These are phyloP conservation scores for Glutinoglossum americanum DNA, from an alignment of 495 filamentous ascomycete genomes.

Conservation along the genomic window DNA sequence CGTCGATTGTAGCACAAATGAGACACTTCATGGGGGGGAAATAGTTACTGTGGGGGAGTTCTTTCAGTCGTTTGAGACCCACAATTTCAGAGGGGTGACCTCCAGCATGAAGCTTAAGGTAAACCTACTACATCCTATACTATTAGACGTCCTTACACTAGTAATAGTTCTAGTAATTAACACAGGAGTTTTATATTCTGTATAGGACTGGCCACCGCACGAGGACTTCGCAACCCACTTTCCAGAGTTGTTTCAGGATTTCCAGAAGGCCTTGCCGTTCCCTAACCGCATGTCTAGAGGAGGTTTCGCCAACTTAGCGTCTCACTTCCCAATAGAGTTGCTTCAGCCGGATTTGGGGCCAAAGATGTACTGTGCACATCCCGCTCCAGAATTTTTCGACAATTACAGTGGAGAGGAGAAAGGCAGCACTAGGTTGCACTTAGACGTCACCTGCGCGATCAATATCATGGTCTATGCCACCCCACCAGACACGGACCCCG, in stretches of 20 bases:
- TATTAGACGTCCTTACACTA: too few species aligned
- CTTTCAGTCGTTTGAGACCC: conserved; percentile 9
- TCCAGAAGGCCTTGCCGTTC: conserved; percentile 14
- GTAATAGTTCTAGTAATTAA: neutral
- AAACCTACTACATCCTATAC: neutral
- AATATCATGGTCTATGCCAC: conserved; percentile 15
- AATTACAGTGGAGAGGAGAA: neutral
- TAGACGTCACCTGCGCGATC: conserved; percentile 17
- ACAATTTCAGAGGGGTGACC: neutral
- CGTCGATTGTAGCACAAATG: conserved; percentile 8
- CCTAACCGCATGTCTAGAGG: conserved; percentile 12
- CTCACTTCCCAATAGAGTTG: conserved; percentile 9
- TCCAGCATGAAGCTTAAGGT: conserved; percentile 1
- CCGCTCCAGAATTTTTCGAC: neutral
- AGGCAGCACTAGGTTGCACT: conserved; percentile 16
- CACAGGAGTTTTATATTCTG: neutral
- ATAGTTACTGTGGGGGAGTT: conserved; percentile 10
- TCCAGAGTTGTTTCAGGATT: conserved; percentile 14
- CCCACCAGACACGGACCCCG: conserved; percentile 2
- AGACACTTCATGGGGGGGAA: neutral
- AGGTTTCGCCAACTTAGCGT: conserved; percentile 12
- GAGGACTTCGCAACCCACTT: conserved; percentile 12
- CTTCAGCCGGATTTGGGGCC: conserved; percentile 15
- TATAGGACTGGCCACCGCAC: conserved; percentile 15
- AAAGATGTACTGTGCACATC: conserved; percentile 8